Base-by-base conservation (phyloP, 208 protist species). In the Trypanosoma avium region DNA sequence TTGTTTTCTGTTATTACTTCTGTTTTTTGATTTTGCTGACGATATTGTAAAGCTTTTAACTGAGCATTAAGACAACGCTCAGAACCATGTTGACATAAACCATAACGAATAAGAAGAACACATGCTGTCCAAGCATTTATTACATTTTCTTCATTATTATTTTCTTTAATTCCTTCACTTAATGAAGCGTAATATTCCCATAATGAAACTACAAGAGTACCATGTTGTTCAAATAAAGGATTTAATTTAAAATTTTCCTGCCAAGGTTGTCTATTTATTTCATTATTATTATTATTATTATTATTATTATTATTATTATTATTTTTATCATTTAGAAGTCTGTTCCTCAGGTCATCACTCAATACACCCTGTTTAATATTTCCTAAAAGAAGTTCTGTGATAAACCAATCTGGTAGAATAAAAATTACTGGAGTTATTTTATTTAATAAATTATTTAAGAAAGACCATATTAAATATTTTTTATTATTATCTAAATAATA, bases 121-220 rank as follows among this genome's bases (percentile, higher is more conserved):
- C 32, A 49, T 7, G 50, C 53, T n/a, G 45, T 59, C 53, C 62
- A 69, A 21, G 62, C 62, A 43, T 69, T 52, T n/a, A 49, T 19
- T 15, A 53, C 53, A 0, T 17, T 27, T 17, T 48, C 19, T 19
- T 17, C 46, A 26, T 61, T 33, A n/a, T 27, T 45, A 17, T 32
- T 15, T 35, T 38, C 32, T 33, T 47, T 36, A 22, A 42, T 15
- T 35, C 29, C 32, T 33, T 47, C 50, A 22, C 50, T 29, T 4
- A 67, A 38, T 21, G 27, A n/a, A n/a, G 61, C 61, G 38, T 67
- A 59, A 24, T n/a, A 43, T 33, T 67, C 61, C 49, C 33, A 60
- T 8, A 53, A 36, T 3, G 61, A 57, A 8, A 59, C 38, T 0
- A 60, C 10, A n/a, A 67, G 36, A 43, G 36, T 55, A 12, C 15